Evolutionary conservation across 202 grass and related monocot genomes (phyloP).

Genomic region (Thinopyrum obtusiflorum): DNA sequence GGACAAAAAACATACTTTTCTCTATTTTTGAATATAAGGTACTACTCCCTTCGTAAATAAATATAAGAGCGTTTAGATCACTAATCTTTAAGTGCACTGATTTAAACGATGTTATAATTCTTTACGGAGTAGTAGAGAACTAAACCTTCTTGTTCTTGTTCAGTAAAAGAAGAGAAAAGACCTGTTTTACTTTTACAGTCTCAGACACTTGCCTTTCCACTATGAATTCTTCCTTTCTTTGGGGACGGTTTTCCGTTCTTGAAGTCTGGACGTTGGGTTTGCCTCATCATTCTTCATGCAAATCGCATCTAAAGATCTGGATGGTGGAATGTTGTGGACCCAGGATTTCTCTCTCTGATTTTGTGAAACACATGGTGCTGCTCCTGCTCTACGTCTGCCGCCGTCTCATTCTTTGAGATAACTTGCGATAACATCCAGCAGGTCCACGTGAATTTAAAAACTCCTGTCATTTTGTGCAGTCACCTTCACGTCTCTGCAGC

Average conservation of each 20-base stretch:
- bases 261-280: not conserved
- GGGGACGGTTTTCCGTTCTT: too few relatives aligned
- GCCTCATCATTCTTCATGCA: not conserved
- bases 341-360: not conserved
- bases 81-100: too few relatives aligned
- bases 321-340: constrained; percentile 16
- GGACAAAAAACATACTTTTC: too few relatives aligned
- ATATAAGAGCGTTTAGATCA: too few relatives aligned
- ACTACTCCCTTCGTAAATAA: too few relatives aligned
- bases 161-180: not conserved
- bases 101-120: too few relatives aligned
- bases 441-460: not conserved
- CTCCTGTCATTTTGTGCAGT: not conserved
- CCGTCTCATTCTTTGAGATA: not conserved
- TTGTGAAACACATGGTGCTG: not conserved
- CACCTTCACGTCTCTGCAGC: not conserved
- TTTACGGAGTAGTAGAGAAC: not conserved
- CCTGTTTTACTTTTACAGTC: not conserved
- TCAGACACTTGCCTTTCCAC: not conserved
- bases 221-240: not conserved
- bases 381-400: not conserved
- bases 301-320: not conserved
- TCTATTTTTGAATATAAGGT: too few relatives aligned
- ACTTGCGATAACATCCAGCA: not conserved
- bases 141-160: not conserved